These are phyloP conservation scores for Kodamaea derodonti DNA, from an alignment of 1,139 yeast genomes.

Conservation along the genomic window DNA sequence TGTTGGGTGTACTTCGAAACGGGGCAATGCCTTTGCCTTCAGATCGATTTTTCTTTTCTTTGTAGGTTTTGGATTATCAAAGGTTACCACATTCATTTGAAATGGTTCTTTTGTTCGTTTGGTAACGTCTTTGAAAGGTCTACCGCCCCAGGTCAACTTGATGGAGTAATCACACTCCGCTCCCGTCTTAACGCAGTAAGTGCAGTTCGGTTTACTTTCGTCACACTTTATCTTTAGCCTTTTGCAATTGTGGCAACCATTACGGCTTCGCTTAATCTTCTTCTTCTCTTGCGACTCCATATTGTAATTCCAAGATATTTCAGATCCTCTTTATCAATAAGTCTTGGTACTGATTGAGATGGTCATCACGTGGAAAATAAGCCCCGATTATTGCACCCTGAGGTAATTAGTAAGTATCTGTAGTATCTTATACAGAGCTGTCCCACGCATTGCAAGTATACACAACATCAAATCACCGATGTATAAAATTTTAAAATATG, in stretches of 20 bases:
- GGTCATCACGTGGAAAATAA: too few species aligned
- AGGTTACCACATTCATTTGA: not conserved
- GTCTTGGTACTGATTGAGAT: too few species aligned
- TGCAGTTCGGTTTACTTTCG: constrained; percentile 63
- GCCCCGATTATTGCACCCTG: too few species aligned
- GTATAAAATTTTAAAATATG: too few species aligned
- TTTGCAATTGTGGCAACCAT: constrained; percentile 71
- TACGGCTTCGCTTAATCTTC: constrained; percentile 24
- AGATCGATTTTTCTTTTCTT: not conserved
- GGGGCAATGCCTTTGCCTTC: not conserved
- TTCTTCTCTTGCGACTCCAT: constrained; percentile 3
- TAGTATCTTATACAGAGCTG: too few species aligned
- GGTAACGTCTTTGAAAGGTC: constrained; percentile 46
- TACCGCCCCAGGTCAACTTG: constrained; percentile 73
- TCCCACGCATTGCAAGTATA: too few species aligned
- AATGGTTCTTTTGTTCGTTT: constrained; percentile 23
- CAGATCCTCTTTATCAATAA: too few species aligned
- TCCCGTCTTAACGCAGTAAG: constrained; percentile 49
- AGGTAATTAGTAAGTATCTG: too few species aligned
- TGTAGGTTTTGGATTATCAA: not conserved
- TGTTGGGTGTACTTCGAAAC: not conserved
- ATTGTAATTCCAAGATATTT: too few species aligned
- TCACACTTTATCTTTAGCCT: constrained; percentile 70
- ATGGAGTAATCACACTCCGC: constrained; percentile 61
- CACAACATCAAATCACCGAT: too few species aligned